Base-by-base conservation (phyloP, 2,329 filamentous ascomycete species). In the Hymenoscyphus fructigenus region DNA sequence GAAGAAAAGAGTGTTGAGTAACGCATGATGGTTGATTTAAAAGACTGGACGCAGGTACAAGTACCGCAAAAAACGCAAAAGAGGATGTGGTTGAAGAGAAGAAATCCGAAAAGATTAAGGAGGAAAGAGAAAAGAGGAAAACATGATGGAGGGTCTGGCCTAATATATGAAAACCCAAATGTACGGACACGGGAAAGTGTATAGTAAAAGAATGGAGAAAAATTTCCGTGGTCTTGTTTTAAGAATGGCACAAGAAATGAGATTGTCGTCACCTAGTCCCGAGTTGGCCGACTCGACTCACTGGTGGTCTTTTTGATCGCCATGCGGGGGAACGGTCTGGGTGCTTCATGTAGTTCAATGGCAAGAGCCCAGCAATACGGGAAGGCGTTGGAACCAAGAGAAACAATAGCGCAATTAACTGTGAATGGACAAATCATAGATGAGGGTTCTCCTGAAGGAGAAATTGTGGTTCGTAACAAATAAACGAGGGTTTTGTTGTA, bases 1-100 rank as follows among this genome's bases (percentile, higher is more conserved):
- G 66, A 65, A 23, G 66, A 68, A 68, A 70, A 41, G 61, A 69
- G 59, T 23, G 57, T 59, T 64, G 68, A 66, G 58, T 66, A 67
- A 66, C 60, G 70, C 70, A 72, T 69, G 34, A 28, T 41, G 57
- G 26, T 5, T 59, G 10, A 12, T 62, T 60, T 65, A 20, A 53
- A 57, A 20, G 67, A 70, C 57, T 62, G 65, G 57, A 47, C 59
- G 36, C 64, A 69, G 68, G 55, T 44, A 50, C 38, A 60, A 36
- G 38, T 26, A 26, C 38, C 14, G 50, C 55, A 57, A 41, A 57
- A n/a, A 57, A 38, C 4, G n/a, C 41, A 41, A 56, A 56, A 29
- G 47, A 23, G 9, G 47, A 3, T 53, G 47, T 53, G 20, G 47
- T 14, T 53, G 47, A 53, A 53, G 20, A 14, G 47, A 53, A 53